phyloP scores from a whole-genome alignment of 176 grass and related monocot genomes.

The Avena eriantha region DNA sequence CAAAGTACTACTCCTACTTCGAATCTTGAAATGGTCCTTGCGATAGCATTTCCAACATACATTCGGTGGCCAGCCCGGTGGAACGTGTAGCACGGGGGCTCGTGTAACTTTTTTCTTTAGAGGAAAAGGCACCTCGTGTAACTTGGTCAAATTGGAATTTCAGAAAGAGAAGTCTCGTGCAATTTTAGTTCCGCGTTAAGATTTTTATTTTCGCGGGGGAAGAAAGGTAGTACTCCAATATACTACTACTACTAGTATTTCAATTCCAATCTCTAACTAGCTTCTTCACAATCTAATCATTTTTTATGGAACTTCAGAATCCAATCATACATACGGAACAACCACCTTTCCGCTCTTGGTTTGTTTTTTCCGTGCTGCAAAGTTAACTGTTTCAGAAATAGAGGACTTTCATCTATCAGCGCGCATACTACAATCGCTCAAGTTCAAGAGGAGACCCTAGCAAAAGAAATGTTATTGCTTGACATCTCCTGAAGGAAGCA shows the following conservation, averaged over 20 bases:
- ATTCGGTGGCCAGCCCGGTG: not conserved
- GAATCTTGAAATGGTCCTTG: not conserved
- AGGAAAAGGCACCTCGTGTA: not conserved
- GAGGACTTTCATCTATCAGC: no score
- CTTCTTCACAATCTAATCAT: not conserved
- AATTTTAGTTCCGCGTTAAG: not conserved
- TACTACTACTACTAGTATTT: not conserved
- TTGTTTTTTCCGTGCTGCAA: not conserved
- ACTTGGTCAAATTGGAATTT: not conserved
- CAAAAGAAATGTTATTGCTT: no score
- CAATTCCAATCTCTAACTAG: not conserved
- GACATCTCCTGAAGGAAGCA: no score
- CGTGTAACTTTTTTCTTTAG: not conserved
- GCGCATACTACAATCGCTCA: no score
- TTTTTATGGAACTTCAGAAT: not conserved
- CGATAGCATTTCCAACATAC: not conserved
- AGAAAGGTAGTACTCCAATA: not conserved
- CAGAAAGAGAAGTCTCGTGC: not conserved
- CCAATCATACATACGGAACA: not conserved
- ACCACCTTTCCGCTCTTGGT: not conserved
- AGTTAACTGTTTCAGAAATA: not conserved
- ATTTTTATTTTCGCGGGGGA: no score
- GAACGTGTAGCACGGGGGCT: not conserved
- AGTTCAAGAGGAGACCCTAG: no score
- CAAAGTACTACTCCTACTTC: not conserved